Evolutionary conservation across 352 stramenopile species (phyloP).

Genomic region (Globisporangium heterothallicum): DNA sequence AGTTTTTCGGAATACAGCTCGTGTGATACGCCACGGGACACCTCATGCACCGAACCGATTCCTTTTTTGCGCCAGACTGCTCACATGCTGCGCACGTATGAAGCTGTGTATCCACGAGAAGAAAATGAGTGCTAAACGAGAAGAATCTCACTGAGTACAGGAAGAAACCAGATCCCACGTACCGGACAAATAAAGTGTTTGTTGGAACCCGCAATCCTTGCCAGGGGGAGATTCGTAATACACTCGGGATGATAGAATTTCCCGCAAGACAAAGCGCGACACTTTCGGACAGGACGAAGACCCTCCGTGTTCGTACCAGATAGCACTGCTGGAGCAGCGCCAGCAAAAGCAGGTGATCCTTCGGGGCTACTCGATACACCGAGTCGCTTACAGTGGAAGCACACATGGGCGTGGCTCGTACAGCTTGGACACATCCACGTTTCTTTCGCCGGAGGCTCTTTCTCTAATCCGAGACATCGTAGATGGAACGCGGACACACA

Average conservation of each 20-base stretch:
- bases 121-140: background rate
- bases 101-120: conserved; percentile 21
- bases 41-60: conserved; percentile 72
- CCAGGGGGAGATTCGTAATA: conserved; percentile 73
- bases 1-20: conserved; percentile 59
- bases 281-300: conserved; percentile 53
- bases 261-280: conserved; percentile 72
- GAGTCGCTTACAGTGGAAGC: conserved; percentile 76
- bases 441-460: background rate
- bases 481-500: conserved; percentile 75
- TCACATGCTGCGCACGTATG: conserved; percentile 77
- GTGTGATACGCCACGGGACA: conserved; percentile 80
- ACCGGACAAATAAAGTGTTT: conserved; percentile 70
- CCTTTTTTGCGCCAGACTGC: conserved; percentile 71
- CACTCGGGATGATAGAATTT: conserved; percentile 85
- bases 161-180: conserved; percentile 4
- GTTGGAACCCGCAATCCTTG: conserved; percentile 64
- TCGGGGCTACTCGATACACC: conserved; percentile 25
- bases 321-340: background rate
- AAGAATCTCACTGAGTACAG: background rate
- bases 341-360: background rate
- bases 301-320: conserved; percentile 2
- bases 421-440: conserved; percentile 64
- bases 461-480: conserved; percentile 27
- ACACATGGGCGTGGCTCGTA: conserved; percentile 46